Conservation (phyloP, 768 basidiomycete species). For the Leucosporidium yakuticum region DNA sequence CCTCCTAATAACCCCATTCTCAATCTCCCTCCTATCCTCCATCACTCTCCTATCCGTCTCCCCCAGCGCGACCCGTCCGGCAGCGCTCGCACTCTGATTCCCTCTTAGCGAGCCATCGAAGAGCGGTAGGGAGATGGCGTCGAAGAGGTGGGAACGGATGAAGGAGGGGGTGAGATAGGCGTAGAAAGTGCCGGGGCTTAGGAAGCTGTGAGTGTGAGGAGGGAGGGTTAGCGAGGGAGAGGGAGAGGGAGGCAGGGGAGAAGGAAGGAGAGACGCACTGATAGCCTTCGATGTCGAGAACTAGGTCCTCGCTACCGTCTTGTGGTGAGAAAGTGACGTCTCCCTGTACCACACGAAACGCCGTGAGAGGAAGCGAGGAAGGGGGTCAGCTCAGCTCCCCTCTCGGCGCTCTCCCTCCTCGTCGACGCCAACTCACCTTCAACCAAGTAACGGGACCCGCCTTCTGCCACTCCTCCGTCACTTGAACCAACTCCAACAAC, state of each 20-base stretch:
- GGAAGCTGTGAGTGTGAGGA: constrained; percentile 26
- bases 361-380: no score
- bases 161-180: constrained; percentile 27
- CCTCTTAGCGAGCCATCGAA: no score
- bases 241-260: not conserved
- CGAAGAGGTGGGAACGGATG: constrained; percentile 12
- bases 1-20: no score
- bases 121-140: no score
- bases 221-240: not conserved
- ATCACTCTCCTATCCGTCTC: constrained; percentile 24
- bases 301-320: not conserved
- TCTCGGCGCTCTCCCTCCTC: no score
- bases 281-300: constrained; percentile 35
- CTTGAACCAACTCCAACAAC: constrained; percentile 5
- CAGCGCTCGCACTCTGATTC: not conserved
- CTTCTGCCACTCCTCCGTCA: constrained; percentile 23
- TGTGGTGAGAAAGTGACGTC: not conserved
- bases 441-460: constrained; percentile 21
- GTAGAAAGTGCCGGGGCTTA: constrained; percentile 32
- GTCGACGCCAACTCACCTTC: constrained; percentile 1
- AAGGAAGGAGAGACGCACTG: constrained; percentile 30
- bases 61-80: constrained; percentile 9
- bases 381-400: not conserved
- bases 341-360: not conserved
- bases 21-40: no score